A percentile compares a stretch with the other conserved stretches of the same genome.
phyloP scores from a whole-genome alignment of 2,329 filamentous ascomycete species.

The Huntiella bhutanensis region DNA sequence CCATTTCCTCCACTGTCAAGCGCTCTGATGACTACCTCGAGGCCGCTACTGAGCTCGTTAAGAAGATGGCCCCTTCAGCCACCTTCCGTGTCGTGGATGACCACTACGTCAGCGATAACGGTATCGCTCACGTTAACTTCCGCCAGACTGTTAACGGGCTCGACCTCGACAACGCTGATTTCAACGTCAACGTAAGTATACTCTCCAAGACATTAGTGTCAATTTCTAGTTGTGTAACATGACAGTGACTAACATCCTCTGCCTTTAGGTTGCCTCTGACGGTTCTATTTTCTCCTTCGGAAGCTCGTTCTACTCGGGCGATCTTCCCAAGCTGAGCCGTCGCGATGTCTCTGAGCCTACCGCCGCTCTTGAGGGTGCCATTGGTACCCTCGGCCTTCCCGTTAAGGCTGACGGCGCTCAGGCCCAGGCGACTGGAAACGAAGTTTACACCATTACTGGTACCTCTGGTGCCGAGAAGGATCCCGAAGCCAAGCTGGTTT shows the following conservation, averaged over 20 bases:
- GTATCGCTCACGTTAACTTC: conserved; percentile 38
- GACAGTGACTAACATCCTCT: conserved; percentile 1
- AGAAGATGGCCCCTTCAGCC: conserved; percentile 19
- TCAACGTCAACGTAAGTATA: conserved; percentile 37
- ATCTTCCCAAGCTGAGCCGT: conserved; percentile 22
- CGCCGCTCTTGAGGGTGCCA: conserved; percentile 24
- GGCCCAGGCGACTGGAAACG: conserved; percentile 16
- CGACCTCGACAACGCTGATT: conserved; percentile 41
- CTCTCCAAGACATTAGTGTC: not conserved
- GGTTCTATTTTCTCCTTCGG: conserved; percentile 39
- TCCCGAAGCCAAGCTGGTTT: conserved; percentile 35
- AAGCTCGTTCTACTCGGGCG: conserved; percentile 27
- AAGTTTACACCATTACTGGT: conserved; percentile 25
- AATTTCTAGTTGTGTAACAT: not conserved
- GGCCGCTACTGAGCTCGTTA: conserved; percentile 26
- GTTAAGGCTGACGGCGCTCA: conserved; percentile 16
- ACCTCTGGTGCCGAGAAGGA: conserved; percentile 30
- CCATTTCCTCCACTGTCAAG: conserved; percentile 14
- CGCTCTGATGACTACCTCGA: conserved; percentile 20
- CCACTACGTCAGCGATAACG: conserved; percentile 34
- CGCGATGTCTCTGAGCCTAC: conserved; percentile 24
- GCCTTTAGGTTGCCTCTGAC: conserved; percentile 26
- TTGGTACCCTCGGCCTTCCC: conserved; percentile 18
- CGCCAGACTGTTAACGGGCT: conserved; percentile 38
- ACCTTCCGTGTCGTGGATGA: conserved; percentile 33